Percentiles rank a stretch among this genome's conserved stretches.
Evolutionary conservation across 768 basidiomycete species (phyloP).

Genomic region (Pseudohyphozyma bogoriensis): DNA sequence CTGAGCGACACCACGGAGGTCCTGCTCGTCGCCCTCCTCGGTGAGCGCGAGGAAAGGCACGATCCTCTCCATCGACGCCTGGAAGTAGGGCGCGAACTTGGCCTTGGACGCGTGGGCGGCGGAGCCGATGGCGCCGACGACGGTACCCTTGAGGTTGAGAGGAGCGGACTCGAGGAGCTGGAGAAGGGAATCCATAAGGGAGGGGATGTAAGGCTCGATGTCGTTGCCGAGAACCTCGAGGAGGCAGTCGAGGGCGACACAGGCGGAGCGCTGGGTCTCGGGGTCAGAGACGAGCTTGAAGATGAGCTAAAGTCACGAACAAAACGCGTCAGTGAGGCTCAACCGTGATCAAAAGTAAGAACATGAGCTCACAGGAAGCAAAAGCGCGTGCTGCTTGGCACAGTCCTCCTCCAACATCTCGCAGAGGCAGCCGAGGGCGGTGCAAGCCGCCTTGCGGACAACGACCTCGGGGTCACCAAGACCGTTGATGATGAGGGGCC

Average conservation of each 20-base stretch:
- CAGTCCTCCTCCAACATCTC: constrained; percentile 97
- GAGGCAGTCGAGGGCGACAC: constrained; percentile 89
- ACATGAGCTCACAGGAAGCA: constrained; percentile 58
- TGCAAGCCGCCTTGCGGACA: constrained; percentile 91
- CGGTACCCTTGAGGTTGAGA: constrained; percentile 78
- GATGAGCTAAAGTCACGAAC: constrained; percentile 54
- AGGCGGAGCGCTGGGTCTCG: constrained; percentile 80
- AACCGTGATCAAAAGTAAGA: not conserved
- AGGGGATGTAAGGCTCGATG: constrained; percentile 73
- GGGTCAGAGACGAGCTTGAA: constrained; percentile 82
- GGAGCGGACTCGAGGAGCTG: constrained; percentile 78
- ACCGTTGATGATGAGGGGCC: constrained; percentile 86
- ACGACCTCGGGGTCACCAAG: constrained; percentile 69
- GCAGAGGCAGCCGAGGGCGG: constrained; percentile 88
- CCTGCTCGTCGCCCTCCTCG: constrained; percentile 81
- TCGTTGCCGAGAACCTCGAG: constrained; percentile 83
- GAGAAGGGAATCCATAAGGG: constrained; percentile 89
- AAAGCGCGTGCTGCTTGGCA: constrained; percentile 60
- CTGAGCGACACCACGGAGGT: constrained; percentile 93
- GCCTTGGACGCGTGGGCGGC: constrained; percentile 92
- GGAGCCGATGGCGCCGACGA: constrained; percentile 94
- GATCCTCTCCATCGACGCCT: constrained; percentile 76
- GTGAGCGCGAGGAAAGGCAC: constrained; percentile 77
- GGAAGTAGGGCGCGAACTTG: constrained; percentile 87
- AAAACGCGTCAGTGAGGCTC: not conserved